Percentiles rank a stretch among this genome's conserved stretches.
phyloP scores from a whole-genome alignment of 1,284 basidiomycete genomes.

The Leccinum olivaceoglutinosum region DNA sequence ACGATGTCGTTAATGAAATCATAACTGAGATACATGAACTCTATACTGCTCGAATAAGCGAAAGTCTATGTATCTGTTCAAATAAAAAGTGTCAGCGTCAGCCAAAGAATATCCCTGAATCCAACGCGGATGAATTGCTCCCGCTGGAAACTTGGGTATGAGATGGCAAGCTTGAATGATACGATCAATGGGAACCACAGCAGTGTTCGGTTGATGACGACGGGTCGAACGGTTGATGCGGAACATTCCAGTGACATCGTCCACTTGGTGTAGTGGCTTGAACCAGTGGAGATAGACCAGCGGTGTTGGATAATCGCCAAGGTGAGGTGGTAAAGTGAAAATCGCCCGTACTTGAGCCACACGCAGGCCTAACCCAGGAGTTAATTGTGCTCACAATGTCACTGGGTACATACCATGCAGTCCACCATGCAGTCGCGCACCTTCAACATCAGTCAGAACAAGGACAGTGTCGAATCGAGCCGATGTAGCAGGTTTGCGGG shows the following conservation, averaged over 20 bases:
- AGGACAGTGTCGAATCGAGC: conserved; percentile 1
- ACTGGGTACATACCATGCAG: conserved; percentile 3
- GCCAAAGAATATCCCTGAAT: neutral
- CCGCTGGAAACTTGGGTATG: conserved; percentile 6
- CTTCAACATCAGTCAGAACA: neutral
- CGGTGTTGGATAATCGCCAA: neutral
- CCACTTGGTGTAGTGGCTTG: neutral
- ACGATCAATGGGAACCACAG: neutral
- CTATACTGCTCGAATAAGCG: neutral
- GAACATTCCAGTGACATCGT: conserved; percentile 4
- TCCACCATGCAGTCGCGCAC: neutral
- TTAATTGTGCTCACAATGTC: too few species aligned
- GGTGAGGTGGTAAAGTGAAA: conserved; percentile 11
- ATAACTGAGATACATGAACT: too few species aligned
- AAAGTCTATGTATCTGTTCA: conserved; percentile 10
- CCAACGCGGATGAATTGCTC: conserved; percentile 1
- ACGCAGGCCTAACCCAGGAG: neutral
- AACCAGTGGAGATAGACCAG: conserved; percentile 13
- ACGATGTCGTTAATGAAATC: too few species aligned
- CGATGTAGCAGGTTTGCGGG: neutral
- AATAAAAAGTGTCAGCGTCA: conserved; percentile 1
- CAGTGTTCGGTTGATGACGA: neutral
- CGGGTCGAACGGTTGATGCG: neutral
- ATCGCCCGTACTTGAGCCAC: conserved; percentile 8
- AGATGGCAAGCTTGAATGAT: conserved; percentile 11